Base-by-base conservation (phyloP, 805 yeast species). In the Kazachstania martiniae region DNA sequence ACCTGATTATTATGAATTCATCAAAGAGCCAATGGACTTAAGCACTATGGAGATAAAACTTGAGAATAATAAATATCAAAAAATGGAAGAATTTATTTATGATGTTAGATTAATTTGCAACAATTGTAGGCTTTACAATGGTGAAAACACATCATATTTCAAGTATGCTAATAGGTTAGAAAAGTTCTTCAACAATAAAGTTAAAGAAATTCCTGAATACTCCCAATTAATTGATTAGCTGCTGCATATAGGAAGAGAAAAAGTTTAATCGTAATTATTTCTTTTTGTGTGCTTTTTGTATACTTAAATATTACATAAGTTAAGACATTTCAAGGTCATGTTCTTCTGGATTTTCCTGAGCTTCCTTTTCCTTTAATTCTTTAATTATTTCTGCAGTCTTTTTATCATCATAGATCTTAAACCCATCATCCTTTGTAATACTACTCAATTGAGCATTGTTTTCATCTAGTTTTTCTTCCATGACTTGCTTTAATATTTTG, bases 401-500 rank as follows among this genome's bases (percentile, higher is more conserved):
- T 27, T 72, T 82, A 47, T 86, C 94, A 26, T 68, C 66, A 60
- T 91, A 91, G 35, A 89, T 77, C 56, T 77, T 72, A 62, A 86
- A 91, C 0, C 97, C 97, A 24, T 68, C 71, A 17, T 76, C 87
- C 46, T 71, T 72, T 12, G 99, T 91, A 28, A 91, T 94, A 46
- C 87, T 72, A 32, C 98, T 93, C 47, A 91, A 70, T 65, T 93
- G 98, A 22, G 95, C 94, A 58, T 91, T 91, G 45, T 80, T 82
- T 35, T 93, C 79, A 59, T 91, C 96, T 50, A 91, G 67, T 63
- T 89, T 91, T 62, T 91, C 99, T 65, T 91, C 99, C 99, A 91
- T 91, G 28, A 91, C 99, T 62, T 91, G 98, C 58, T 87, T 87
- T 47, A 91, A 70, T 35, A 84, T 82, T 63, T 86, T 87, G 53